phyloP scores from a whole-genome alignment of 225 moss, liverwort and hornwort genomes.

The Climacium dendroides region DNA sequence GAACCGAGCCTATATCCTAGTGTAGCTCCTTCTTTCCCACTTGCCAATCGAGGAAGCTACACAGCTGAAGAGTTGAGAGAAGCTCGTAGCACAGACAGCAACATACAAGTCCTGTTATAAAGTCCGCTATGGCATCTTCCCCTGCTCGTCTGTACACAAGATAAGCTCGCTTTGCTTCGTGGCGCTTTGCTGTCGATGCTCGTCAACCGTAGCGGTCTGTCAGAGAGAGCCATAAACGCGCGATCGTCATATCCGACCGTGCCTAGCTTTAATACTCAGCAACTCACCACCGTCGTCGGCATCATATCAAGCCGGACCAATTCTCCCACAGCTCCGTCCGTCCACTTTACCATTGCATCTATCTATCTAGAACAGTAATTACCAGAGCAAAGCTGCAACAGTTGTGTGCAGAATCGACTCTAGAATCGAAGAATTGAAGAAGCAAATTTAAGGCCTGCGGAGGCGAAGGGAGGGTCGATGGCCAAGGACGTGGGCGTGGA shows the following conservation, averaged over 20 bases:
- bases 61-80: neutral
- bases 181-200: neutral
- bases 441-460: too few relatives aligned
- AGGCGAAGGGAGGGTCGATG: neutral
- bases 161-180: neutral
- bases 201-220: neutral
- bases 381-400: neutral
- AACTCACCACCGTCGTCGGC: neutral
- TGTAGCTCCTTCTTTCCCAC: neutral
- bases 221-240: neutral
- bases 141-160: neutral
- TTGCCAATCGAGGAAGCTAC: neutral
- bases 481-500: slow-evolving; percentile 12
- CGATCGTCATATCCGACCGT: neutral
- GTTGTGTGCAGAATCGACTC: neutral
- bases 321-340: neutral
- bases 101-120: neutral
- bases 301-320: neutral
- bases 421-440: neutral
- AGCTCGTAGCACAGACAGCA: neutral
- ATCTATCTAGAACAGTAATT: neutral
- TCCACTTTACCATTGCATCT: neutral
- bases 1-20: neutral
- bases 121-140: neutral
- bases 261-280: neutral